These are phyloP conservation scores for Dothideomycetes sp. DNA, from an alignment of 2,329 filamentous ascomycete genomes.

Conservation along the genomic window DNA sequence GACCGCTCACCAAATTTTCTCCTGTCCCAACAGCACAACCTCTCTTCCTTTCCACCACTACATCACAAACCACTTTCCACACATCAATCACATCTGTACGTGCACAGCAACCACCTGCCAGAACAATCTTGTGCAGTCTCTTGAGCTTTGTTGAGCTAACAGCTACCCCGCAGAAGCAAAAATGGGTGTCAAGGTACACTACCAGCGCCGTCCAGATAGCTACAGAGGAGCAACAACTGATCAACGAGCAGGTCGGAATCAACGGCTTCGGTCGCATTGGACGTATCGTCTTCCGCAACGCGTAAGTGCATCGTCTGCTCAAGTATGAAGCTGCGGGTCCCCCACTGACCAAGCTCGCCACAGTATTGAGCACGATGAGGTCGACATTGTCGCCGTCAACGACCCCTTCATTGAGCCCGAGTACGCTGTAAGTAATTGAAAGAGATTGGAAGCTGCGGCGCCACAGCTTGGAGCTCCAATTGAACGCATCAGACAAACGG, in stretches of 20 bases:
- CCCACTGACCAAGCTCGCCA: constrained; percentile 4
- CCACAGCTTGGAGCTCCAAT: not conserved
- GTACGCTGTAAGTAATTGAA: constrained; percentile 71
- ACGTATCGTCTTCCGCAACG: constrained; percentile 98
- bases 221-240: constrained; percentile 10
- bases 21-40: constrained; percentile 3
- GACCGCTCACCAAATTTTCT: constrained; percentile 8
- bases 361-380: constrained; percentile 72
- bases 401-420: constrained; percentile 97
- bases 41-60: constrained; percentile 1
- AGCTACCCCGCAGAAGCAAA: constrained; percentile 15
- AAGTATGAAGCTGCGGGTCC: too few species aligned
- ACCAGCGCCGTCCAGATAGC: constrained; percentile 10
- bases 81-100: constrained; percentile 2
- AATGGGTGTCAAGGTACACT: constrained; percentile 37
- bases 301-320: too few species aligned
- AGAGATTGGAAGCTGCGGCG: not conserved
- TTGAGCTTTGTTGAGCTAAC: constrained; percentile 8
- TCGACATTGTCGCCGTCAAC: constrained; percentile 94
- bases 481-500: not conserved
- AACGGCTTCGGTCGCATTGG: constrained; percentile 99
- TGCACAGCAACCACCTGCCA: not conserved
- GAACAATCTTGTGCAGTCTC: constrained; percentile 1
- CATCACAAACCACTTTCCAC: constrained; percentile 1
- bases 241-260: constrained; percentile 71